Base-by-base conservation (phyloP, 441 rosid genomes). In the Populus tomentosa region DNA sequence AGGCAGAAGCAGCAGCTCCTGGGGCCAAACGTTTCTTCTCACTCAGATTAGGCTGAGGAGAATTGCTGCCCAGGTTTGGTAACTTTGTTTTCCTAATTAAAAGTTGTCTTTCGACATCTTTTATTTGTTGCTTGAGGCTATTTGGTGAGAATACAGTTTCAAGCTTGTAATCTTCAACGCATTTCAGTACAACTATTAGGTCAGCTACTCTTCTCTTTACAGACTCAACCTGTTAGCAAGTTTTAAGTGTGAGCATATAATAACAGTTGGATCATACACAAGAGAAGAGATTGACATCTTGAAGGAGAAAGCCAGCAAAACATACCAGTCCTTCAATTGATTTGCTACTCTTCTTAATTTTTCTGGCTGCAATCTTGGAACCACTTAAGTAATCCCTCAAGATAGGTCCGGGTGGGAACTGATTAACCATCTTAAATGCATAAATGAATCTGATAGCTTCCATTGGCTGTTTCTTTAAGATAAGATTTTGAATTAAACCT, bases 351-450 rank as follows among this genome's bases (percentile, higher is more conserved):
- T 18, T 23, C 67, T 9, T 21, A 64, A 64, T 64, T 9, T 24
- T 64, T 64, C 32, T 30, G 32, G 32, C 32, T 30, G 32, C 32
- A 30, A 30, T 30, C 32, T 30, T 30, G 32, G 32, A 53, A 53
- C 61, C 56, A 70, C 50, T 68, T 69, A 84, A 20, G 73, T 56
- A 77, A 23, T 80, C 78, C 35, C 74, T 23, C 81, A 88, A 70
- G 36, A 88, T 32, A 63, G 69, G 64, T 11, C 30, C 67, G 0
- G 32, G 67, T 63, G 26, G 67, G 32, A 64, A 64, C 26, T 0
- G 26, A 26, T 64, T 23, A 23, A 64, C 32, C 67, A 64, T 21
- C 67, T 26, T 7, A 64, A 64, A 64, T 64, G 67, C 32, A 64
- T 0, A 64, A 64, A 10, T 21, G 14, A 64, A 64, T 64, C 67